Base-by-base conservation (phyloP, 495 filamentous ascomycete genomes). In the Neurospora africana region DNA sequence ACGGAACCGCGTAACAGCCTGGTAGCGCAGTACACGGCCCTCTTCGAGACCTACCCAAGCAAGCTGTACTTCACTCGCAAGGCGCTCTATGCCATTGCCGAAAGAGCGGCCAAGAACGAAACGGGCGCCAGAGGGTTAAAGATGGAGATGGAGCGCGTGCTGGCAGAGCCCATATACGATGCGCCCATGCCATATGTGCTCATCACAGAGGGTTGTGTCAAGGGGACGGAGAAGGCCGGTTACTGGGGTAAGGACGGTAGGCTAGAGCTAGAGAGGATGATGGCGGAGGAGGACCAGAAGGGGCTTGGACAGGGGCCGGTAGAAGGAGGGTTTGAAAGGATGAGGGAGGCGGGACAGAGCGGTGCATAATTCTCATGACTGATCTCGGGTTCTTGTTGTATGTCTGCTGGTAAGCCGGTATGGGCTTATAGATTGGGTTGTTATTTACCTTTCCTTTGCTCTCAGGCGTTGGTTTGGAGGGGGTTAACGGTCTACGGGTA, bases 161-260 rank as follows among this genome's bases (percentile, higher is more conserved):
- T 99, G 23, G 90, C 87, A 15, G 94, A 98, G 73, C 88, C 91
- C 27, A 98, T 97, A 92, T 98, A 95, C 79, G 93, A 97, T 79
- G 89, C 91, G 5, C 95, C 95, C 74, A 82, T 75, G 72, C 81
- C 78, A 69, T 84, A 81, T 73, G 90, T 95, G 4, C 84, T 95
- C 1, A 88, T 97, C n/a, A 95, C 89, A 0, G 88, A 92, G 79
- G 85, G 82, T 3, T 92, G 91, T 15, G 92, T 93, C 0, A 81
- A 86, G 17, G 88, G 89, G 21, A 81, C 88, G 15, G 87, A 89
- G 74, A 85, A 84, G 75, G 83, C 85, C 1, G 76, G 76, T 0
- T 87, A 86, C 44, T 85, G 84, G 80, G 84, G 86, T 0, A 86
- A 86, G 70, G 83, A 83, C 23, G 82, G 84, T 58, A 72, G 83